Conservation (phyloP, 768 basidiomycete species). For the Lentinula edodes region DNA sequence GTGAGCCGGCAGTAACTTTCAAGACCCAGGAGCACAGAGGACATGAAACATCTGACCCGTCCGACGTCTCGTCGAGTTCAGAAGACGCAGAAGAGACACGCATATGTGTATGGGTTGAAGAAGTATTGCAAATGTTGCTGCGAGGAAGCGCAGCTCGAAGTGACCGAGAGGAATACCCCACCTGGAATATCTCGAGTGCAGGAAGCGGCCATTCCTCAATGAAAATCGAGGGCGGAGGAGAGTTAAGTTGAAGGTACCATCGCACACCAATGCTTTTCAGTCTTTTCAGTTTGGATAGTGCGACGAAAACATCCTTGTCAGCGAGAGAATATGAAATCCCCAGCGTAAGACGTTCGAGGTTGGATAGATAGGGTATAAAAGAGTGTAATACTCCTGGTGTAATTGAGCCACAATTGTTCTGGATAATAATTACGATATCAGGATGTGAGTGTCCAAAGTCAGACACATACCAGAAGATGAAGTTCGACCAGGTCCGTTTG, state of each 20-base stretch:
- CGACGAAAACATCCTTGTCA: conserved; percentile 45
- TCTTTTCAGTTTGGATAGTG: conserved; percentile 33
- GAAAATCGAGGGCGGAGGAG: not conserved
- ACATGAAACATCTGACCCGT: not conserved
- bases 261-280: conserved; percentile 19
- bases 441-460: not conserved
- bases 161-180: not conserved
- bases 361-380: conserved; percentile 32
- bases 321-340: conserved; percentile 58
- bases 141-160: not conserved
- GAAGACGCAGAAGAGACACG: not conserved
- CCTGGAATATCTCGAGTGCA: not conserved
- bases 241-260: conserved; percentile 3
- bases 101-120: not conserved
- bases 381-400: conserved; percentile 53
- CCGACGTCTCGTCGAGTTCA: not conserved
- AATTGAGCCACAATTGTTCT: conserved; percentile 61
- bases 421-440: conserved; percentile 13
- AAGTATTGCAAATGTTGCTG: not conserved
- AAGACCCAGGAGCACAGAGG: not conserved
- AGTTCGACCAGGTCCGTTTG: conserved; percentile 28
- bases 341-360: conserved; percentile 33
- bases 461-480: conserved; percentile 33
- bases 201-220: not conserved
- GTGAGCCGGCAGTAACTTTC: not conserved